Evolutionary conservation across 1,284 basidiomycete species (phyloP), one percentile per base, ranked within the genome.

Genomic region (Phenoliferia sp.): DNA sequence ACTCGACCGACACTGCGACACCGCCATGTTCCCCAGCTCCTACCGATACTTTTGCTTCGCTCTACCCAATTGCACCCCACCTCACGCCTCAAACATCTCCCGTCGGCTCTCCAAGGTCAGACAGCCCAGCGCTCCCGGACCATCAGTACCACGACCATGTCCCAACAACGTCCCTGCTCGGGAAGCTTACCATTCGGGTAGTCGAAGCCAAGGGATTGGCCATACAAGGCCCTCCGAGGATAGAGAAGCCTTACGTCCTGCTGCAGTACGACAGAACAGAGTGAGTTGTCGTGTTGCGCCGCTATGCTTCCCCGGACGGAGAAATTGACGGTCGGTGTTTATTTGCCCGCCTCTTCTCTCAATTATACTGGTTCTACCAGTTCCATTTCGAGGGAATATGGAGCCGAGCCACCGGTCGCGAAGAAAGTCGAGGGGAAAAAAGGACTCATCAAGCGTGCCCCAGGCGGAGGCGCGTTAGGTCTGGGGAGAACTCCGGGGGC

Each of bases 231-330:
- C 29, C 52, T 17, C 36, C 61, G 17, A 34, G 48, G 10, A 59
- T 33, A n/a, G 65, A 61, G n/a, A 67, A 68, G 29, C 66, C 70
- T 6, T 73, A 73, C 64, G 66, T 73, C 1, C 61, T 73, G 5
- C 32, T 73, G 6, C 72, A 65, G 59, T 73, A 73, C 57, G 71
- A 73, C 29, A 50, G 71, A 34, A 71, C 71, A 16, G 68, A 70
- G 65, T 70, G 44, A 19, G 68, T 61, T n/a, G 32, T 48, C 31
- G 1, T 22, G 19, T 19, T n/a, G n/a, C n/a, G n/a, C n/a, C n/a
- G n/a, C n/a, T n/a, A n/a, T n/a, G n/a, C n/a, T n/a, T n/a, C n/a
- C n/a, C n/a, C n/a, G n/a, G n/a, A n/a, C n/a, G n/a, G n/a, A n/a
- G n/a, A n/a, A n/a, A n/a, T n/a, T n/a, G n/a, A n/a, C n/a, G n/a